phyloP scores from a whole-genome alignment of 176 grass and related monocot species.

The Cenchrus americanus region DNA sequence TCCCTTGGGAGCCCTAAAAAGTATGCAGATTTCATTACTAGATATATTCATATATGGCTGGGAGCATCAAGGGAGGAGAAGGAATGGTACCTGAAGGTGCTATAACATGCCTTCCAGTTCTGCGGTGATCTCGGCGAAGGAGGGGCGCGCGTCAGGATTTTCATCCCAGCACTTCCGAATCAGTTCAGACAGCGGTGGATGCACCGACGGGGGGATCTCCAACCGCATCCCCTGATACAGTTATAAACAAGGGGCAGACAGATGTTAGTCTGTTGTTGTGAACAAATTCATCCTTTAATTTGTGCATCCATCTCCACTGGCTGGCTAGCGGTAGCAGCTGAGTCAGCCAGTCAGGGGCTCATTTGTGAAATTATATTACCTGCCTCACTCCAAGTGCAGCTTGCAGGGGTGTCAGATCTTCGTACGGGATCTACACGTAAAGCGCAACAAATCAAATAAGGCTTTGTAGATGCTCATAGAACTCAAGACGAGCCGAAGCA shows the following conservation, averaged over 20 bases:
- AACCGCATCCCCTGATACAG: constrained; percentile 68
- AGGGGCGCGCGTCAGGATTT: constrained; percentile 57
- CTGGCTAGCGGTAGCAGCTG: neutral
- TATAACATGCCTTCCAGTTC: constrained; percentile 73
- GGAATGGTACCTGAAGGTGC: constrained; percentile 56
- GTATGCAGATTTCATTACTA: neutral
- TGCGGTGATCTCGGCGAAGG: constrained; percentile 69
- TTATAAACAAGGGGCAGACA: constrained; percentile 32
- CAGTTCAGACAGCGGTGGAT: constrained; percentile 61
- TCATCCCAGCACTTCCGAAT: constrained; percentile 79
- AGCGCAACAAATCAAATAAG: constrained; percentile 31
- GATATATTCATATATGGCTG: neutral
- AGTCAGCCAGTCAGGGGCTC: neutral
- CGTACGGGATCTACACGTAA: constrained; percentile 82
- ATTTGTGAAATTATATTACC: constrained; percentile 59
- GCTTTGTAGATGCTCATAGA: neutral
- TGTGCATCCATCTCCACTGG: neutral
- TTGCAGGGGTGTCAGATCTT: constrained; percentile 89
- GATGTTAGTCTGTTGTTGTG: neutral
- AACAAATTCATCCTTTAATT: constrained; percentile 5
- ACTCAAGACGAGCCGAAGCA: neutral
- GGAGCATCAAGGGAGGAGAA: too few relatives aligned
- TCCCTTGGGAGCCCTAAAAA: constrained; percentile 49
- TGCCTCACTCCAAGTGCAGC: constrained; percentile 91
- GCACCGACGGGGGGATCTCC: constrained; percentile 52